Evolutionary conservation across 768 basidiomycete genomes (phyloP).

Genomic region (Tephrocybe rancida): DNA sequence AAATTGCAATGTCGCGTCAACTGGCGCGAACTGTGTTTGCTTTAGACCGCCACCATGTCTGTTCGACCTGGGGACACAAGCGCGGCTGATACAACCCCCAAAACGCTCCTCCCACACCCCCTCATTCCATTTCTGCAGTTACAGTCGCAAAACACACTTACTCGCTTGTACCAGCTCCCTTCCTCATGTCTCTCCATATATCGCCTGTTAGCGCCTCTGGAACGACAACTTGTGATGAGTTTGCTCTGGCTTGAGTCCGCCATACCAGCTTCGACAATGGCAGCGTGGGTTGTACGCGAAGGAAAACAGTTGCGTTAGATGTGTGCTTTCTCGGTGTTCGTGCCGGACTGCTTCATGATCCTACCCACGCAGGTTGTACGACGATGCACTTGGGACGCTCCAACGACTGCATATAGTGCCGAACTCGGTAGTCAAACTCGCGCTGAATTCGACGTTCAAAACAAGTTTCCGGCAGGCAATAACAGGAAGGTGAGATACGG

Average conservation of each 20-base stretch:
- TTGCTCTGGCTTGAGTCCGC: slow-evolving; percentile 85
- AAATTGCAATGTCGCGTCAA: not conserved
- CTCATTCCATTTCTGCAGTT: slow-evolving; percentile 79
- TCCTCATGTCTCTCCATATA: slow-evolving; percentile 91
- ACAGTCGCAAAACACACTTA: slow-evolving; percentile 77
- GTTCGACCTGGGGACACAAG: not conserved
- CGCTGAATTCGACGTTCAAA: slow-evolving; percentile 77
- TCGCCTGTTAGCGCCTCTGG: slow-evolving; percentile 81
- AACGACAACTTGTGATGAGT: slow-evolving; percentile 87
- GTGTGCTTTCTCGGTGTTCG: slow-evolving; percentile 10
- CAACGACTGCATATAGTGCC: slow-evolving; percentile 71
- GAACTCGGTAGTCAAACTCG: slow-evolving; percentile 58
- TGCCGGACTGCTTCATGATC: slow-evolving; percentile 14
- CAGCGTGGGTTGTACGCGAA: slow-evolving; percentile 76
- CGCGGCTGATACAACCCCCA: not conserved
- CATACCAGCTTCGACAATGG: slow-evolving; percentile 67
- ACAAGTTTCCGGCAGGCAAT: slow-evolving; percentile 80
- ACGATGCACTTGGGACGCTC: slow-evolving; percentile 65
- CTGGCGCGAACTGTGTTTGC: not conserved
- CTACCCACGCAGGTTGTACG: slow-evolving; percentile 59
- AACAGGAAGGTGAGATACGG: slow-evolving; percentile 73
- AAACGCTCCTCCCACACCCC: slow-evolving; percentile 47
- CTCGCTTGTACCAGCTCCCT: slow-evolving; percentile 80
- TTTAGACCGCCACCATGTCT: slow-evolving; percentile 3
- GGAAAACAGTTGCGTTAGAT: slow-evolving; percentile 60